These are phyloP conservation scores for Talaromyces pinophilus DNA, from an alignment of 2,329 filamentous ascomycete species.

Conservation along the genomic window DNA sequence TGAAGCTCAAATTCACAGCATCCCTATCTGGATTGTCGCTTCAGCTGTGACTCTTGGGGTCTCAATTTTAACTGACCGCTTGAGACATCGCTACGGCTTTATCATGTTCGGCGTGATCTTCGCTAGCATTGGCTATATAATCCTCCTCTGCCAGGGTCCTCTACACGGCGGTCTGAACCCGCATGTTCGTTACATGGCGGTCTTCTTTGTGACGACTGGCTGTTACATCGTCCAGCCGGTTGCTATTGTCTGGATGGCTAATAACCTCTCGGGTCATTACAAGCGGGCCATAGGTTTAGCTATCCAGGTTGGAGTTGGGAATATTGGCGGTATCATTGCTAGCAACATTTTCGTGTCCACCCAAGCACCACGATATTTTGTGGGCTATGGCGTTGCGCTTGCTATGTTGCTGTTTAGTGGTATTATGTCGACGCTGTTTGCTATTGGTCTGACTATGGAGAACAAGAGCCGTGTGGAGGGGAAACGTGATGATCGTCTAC, in stretches of 20 bases:
- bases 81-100: slow-evolving; percentile 40
- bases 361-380: slow-evolving; percentile 39
- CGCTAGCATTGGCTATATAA: slow-evolving; percentile 38
- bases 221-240: slow-evolving; percentile 38
- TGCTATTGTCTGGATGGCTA: slow-evolving; percentile 28
- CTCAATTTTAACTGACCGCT: slow-evolving; percentile 34
- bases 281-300: slow-evolving; percentile 31
- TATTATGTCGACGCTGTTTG: slow-evolving; percentile 30
- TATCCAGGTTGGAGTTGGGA: slow-evolving; percentile 51
- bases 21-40: slow-evolving; percentile 39
- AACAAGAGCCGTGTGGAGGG: slow-evolving; percentile 35
- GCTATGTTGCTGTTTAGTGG: slow-evolving; percentile 35
- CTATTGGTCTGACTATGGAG: slow-evolving; percentile 30
- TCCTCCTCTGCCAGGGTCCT: slow-evolving; percentile 35
- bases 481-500: slow-evolving; percentile 30
- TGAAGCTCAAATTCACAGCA: slow-evolving; percentile 39
- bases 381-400: slow-evolving; percentile 40
- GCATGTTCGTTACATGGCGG: slow-evolving; percentile 32
- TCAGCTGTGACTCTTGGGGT: slow-evolving; percentile 32
- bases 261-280: slow-evolving; percentile 42
- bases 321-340: slow-evolving; percentile 67
- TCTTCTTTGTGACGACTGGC: slow-evolving; percentile 31
- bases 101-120: slow-evolving; percentile 38
- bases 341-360: slow-evolving; percentile 48
- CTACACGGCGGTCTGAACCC: slow-evolving; percentile 22